These are phyloP conservation scores for Arthrobotrys conoides DNA, from an alignment of 2,329 filamentous ascomycete species.

Conservation along the genomic window DNA sequence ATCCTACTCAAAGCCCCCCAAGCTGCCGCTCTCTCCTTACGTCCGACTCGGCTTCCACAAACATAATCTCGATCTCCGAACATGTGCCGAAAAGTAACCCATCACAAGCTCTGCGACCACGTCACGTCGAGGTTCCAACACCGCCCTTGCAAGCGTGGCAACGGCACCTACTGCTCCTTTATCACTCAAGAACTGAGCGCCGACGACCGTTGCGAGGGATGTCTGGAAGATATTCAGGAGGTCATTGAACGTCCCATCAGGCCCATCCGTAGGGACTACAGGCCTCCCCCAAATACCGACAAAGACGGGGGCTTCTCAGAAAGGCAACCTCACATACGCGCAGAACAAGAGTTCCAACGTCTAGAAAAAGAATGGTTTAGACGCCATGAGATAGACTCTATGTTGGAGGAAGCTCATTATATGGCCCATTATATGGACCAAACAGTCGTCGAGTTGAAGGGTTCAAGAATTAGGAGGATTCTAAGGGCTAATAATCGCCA, in stretches of 20 bases:
- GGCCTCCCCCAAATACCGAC: background rate
- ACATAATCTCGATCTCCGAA: background rate
- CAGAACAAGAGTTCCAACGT: background rate
- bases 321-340: no score
- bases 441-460: background rate
- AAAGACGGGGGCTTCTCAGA: no score
- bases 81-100: constrained; percentile 15
- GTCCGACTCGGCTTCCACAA: background rate
- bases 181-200: constrained; percentile 11
- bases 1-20: no score
- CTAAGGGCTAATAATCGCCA: background rate
- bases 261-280: background rate
- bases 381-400: background rate
- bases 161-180: background rate
- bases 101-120: constrained; percentile 4
- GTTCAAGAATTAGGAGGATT: background rate
- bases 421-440: background rate
- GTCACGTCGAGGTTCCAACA: constrained; percentile 2
- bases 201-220: background rate
- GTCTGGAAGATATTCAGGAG: background rate
- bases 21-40: background rate
- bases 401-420: background rate
- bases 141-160: background rate
- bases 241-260: background rate
- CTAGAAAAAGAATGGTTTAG: background rate